Percentiles rank a stretch among this genome's conserved stretches.
Evolutionary conservation across 352 stramenopile species (phyloP).

Genomic region (Hyphochytrium catenoides): DNA sequence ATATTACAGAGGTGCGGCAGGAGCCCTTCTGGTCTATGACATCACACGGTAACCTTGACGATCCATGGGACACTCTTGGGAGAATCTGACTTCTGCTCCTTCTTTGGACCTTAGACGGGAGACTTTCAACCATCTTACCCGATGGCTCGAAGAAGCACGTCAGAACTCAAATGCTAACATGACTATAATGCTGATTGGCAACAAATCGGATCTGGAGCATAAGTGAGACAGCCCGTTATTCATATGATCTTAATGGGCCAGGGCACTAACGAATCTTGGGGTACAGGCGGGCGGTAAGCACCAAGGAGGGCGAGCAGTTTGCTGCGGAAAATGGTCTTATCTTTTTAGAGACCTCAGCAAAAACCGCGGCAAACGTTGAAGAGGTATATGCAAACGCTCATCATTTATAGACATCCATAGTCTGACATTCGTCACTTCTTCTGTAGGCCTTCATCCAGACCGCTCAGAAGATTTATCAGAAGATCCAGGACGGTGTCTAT

Average conservation of each 20-base stretch:
- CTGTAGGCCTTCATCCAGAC: constrained; percentile 79
- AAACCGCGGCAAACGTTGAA: constrained; percentile 97
- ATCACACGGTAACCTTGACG: no score
- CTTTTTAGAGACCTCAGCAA: constrained; percentile 97
- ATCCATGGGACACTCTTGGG: not conserved
- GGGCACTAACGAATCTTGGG: not conserved
- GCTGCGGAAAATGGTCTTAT: constrained; percentile 97
- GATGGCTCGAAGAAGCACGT: constrained; percentile 94
- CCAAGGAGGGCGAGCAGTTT: constrained; percentile 94
- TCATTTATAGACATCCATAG: not conserved
- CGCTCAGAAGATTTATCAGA: constrained; percentile 84
- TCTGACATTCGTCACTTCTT: not conserved
- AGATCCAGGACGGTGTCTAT: constrained; percentile 79
- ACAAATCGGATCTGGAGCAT: constrained; percentile 94
- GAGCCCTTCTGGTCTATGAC: constrained; percentile 93
- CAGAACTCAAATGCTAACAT: constrained; percentile 98
- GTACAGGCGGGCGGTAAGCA: constrained; percentile 66
- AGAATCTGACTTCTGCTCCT: not conserved
- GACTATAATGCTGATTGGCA: constrained; percentile 98
- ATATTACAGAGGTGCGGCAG: constrained; percentile 94
- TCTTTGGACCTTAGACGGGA: constrained; percentile 34
- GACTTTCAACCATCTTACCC: constrained; percentile 95
- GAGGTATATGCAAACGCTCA: constrained; percentile 45
- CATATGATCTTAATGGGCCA: not conserved
- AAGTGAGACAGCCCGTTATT: constrained; percentile 11